A percentile compares a stretch with the other conserved stretches of the same genome.
Conservation (phyloP, 2,329 filamentous ascomycete genomes). For the Chaetomium olivaceum region DNA sequence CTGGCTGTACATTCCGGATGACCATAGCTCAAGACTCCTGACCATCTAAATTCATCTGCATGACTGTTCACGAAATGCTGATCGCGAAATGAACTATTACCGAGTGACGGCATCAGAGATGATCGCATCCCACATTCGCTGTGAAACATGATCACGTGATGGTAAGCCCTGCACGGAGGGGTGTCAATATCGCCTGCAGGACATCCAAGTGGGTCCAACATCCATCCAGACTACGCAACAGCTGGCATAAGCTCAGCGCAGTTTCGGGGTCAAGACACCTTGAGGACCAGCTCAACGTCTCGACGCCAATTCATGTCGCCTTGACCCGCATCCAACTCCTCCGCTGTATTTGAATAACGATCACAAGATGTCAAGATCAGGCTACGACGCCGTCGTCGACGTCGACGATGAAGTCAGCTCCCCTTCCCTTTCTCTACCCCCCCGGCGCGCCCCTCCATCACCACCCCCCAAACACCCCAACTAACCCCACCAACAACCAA, state of each 20-base stretch:
- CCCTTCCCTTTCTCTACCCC: neutral
- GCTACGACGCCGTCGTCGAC: slow-evolving; percentile 97
- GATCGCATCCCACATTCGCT: neutral
- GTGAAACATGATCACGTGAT: slow-evolving; percentile 20
- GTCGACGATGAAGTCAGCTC: slow-evolving; percentile 86
- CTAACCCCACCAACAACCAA: slow-evolving; percentile 1
- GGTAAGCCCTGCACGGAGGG: neutral
- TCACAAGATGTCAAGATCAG: slow-evolving; percentile 71
- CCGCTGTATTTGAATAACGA: slow-evolving; percentile 7
- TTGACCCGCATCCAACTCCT: neutral
- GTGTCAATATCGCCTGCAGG: neutral
- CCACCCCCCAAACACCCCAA: slow-evolving; percentile 3
- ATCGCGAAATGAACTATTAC: neutral
- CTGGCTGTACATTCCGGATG: slow-evolving; percentile 33
- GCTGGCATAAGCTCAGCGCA: slow-evolving; percentile 24
- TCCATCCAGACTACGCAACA: slow-evolving; percentile 21
- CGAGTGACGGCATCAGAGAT: neutral
- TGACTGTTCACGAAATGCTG: neutral
- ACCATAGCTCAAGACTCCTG: slow-evolving; percentile 35
- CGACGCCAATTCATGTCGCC: neutral
- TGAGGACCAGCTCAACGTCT: slow-evolving; percentile 9
- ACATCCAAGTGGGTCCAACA: slow-evolving; percentile 12
- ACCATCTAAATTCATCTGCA: slow-evolving; percentile 26
- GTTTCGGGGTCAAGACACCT: slow-evolving; percentile 9
- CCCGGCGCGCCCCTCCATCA: slow-evolving; percentile 10